A percentile compares a stretch with the other conserved stretches of the same genome.
Conservation (phyloP, 2,329 filamentous ascomycete genomes). For the Cephalotrichum gorgonifer region DNA sequence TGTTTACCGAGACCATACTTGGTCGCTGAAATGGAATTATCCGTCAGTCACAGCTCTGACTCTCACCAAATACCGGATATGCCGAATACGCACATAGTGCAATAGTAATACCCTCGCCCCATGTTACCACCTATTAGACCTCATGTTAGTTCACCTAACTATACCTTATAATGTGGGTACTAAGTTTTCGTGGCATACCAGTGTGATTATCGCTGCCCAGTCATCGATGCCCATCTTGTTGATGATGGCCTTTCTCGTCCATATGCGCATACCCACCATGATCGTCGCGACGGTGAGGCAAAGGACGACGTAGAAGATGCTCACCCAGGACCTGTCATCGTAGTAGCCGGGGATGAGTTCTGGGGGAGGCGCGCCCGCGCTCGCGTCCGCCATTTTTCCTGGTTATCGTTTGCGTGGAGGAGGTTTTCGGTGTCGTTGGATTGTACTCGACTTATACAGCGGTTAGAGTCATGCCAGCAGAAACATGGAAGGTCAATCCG, state of each 20-base stretch:
- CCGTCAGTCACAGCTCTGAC: neutral
- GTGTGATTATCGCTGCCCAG: constrained; percentile 12
- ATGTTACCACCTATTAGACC: neutral
- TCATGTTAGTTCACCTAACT: no score
- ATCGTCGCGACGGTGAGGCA: constrained; percentile 10
- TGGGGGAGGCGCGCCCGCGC: no score
- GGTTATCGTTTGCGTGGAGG: no score
- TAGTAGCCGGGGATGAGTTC: neutral
- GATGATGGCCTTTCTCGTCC: constrained; percentile 14
- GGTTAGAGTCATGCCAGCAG: no score
- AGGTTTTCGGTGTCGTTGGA: no score
- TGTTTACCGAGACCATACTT: constrained; percentile 12
- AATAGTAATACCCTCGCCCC: constrained; percentile 1
- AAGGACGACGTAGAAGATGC: constrained; percentile 10
- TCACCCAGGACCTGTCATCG: constrained; percentile 8
- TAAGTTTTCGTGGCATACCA: constrained; percentile 9
- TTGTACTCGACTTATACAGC: no score
- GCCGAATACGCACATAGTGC: neutral
- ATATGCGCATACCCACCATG: constrained; percentile 13
- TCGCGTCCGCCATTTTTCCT: no score
- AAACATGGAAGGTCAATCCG: no score
- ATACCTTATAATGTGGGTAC: no score
- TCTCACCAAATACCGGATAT: neutral
- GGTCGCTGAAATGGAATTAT: constrained; percentile 4
- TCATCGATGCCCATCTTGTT: constrained; percentile 16